A percentile compares a stretch with the other conserved stretches of the same genome.
Evolutionary conservation across 1,284 basidiomycete genomes (phyloP).

Genomic region (Phenoliferia sp.): DNA sequence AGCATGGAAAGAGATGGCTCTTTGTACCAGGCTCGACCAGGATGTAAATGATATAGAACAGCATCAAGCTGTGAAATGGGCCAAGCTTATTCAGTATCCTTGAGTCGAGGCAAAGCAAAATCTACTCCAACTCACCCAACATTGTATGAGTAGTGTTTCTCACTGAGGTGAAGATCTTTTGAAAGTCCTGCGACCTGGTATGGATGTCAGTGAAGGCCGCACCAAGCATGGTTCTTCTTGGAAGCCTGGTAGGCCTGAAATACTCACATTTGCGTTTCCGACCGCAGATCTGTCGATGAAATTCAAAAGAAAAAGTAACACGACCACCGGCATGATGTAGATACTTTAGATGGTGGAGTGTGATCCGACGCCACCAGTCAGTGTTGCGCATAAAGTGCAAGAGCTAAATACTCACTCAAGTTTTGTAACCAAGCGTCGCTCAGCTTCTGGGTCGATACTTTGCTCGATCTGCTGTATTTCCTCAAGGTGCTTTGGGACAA

Average conservation of each 20-base stretch:
- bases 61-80: neutral
- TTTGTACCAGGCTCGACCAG: conserved; percentile 34
- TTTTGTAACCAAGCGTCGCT: conserved; percentile 18
- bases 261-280: conserved; percentile 29
- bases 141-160: conserved; percentile 11
- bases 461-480: neutral
- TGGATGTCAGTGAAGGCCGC: neutral
- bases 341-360: neutral
- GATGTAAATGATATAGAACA: conserved; percentile 29
- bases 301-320: neutral
- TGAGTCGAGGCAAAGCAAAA: neutral
- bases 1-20: too few species aligned
- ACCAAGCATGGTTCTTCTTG: conserved; percentile 14
- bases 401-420: conserved; percentile 6
- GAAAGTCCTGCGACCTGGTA: neutral
- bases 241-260: conserved; percentile 27
- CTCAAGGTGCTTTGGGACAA: neutral
- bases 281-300: conserved; percentile 15
- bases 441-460: neutral
- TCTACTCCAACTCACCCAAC: conserved; percentile 1
- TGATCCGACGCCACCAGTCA: neutral
- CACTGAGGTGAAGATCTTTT: neutral
- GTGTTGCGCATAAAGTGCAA: neutral
- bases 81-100: neutral
- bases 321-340: conserved; percentile 4